phyloP scores from a whole-genome alignment of 2,329 filamentous ascomycete genomes.

The Neocatenulostroma microsporum region DNA sequence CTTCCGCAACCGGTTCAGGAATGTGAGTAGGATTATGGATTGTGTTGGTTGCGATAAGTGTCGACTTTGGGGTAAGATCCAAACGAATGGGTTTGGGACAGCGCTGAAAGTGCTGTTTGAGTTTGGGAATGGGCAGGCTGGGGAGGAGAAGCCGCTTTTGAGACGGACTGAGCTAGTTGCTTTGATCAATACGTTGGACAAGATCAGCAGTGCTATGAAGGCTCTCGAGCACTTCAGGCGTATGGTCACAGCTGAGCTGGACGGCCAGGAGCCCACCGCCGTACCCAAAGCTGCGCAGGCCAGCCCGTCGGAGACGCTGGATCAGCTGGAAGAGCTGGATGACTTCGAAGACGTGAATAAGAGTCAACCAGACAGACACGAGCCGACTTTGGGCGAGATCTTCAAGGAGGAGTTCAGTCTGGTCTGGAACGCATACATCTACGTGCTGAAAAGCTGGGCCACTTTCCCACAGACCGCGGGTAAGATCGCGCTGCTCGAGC shows the following conservation, averaged over 20 bases:
- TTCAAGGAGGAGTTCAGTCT: constrained; percentile 57
- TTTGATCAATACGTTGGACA: constrained; percentile 85
- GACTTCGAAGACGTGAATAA: constrained; percentile 36
- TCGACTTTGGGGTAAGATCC: constrained; percentile 93
- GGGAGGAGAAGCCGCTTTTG: constrained; percentile 56
- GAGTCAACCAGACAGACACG: constrained; percentile 30
- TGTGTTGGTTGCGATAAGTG: constrained; percentile 99
- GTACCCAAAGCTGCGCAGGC: constrained; percentile 11
- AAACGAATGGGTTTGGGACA: constrained; percentile 89
- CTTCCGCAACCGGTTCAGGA: constrained; percentile 94
- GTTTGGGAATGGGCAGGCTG: constrained; percentile 60
- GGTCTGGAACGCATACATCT: constrained; percentile 55
- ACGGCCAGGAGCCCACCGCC: constrained; percentile 12
- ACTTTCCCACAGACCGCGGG: constrained; percentile 27
- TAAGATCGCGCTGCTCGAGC: constrained; percentile 48
- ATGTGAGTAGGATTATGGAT: constrained; percentile 95
- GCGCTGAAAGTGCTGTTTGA: constrained; percentile 95
- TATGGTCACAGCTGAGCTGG: constrained; percentile 34
- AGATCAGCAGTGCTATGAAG: constrained; percentile 71
- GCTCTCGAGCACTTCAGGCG: constrained; percentile 65
- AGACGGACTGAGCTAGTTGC: constrained; percentile 89
- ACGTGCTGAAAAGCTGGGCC: constrained; percentile 64
- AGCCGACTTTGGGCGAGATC: constrained; percentile 47
- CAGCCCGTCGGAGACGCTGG: neutral
- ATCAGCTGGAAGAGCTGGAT: constrained; percentile 11